Evolutionary conservation across 257 asterid species (phyloP).

Genomic region (Cordia subcordata): DNA sequence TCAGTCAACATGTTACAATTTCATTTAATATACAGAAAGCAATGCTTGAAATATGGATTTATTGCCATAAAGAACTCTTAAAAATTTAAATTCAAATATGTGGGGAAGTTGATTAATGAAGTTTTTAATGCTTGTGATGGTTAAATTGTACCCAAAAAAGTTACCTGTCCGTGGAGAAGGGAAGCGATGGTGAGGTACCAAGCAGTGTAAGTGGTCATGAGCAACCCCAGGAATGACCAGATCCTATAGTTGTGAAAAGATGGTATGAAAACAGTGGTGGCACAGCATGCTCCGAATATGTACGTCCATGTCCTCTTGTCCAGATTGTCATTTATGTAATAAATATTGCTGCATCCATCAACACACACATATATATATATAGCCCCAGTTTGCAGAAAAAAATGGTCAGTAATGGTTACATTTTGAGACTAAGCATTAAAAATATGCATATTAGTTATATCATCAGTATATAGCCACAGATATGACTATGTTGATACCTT

Average conservation of each 20-base stretch:
- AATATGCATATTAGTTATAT: no score
- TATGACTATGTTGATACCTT: constrained; percentile 39
- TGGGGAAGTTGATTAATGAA: neutral
- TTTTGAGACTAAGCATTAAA: no score
- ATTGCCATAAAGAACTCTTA: neutral
- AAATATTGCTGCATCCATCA: constrained; percentile 93
- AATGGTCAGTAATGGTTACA: no score
- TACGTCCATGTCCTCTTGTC: constrained; percentile 98
- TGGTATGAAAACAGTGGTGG: constrained; percentile 89
- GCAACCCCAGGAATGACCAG: constrained; percentile 84
- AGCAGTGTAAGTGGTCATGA: constrained; percentile 96
- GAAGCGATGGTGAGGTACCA: constrained; percentile 95
- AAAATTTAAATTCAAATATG: neutral
- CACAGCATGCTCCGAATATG: constrained; percentile 94
- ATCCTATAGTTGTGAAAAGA: constrained; percentile 86
- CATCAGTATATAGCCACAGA: neutral
- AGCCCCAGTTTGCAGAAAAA: no score
- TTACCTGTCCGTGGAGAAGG: constrained; percentile 86
- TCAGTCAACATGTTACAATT: no score
- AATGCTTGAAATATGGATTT: no score
- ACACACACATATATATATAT: no score
- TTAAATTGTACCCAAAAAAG: no score
- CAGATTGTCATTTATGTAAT: constrained; percentile 89
- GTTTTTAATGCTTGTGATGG: neutral
- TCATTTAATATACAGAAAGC: no score